phyloP scores from a whole-genome alignment of 768 basidiomycete genomes.

The Lactarius akahatsu region DNA sequence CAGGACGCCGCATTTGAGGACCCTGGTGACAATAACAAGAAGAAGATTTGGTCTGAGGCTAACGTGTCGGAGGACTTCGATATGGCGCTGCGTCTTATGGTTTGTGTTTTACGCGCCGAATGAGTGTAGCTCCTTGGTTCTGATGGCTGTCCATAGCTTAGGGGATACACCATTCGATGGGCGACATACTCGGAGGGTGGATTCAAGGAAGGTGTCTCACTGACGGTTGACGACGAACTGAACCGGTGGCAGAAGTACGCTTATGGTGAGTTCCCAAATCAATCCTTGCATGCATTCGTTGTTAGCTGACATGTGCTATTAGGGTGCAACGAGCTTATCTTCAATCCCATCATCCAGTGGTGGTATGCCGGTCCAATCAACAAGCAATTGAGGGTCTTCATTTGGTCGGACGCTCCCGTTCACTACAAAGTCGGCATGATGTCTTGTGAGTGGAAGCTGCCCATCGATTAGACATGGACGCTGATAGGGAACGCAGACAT shows the following conservation, averaged over 20 bases:
- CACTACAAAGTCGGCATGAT: constrained; percentile 84
- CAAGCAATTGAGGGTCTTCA: constrained; percentile 70
- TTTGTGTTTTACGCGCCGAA: constrained; percentile 4
- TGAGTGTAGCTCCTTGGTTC: neutral
- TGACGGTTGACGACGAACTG: constrained; percentile 87
- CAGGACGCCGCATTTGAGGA: constrained; percentile 86
- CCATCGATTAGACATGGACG: no score
- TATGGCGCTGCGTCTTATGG: constrained; percentile 69
- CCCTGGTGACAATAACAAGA: constrained; percentile 56
- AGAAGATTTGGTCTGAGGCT: constrained; percentile 74
- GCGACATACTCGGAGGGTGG: constrained; percentile 81
- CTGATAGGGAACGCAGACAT: constrained; percentile 36
- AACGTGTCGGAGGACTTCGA: constrained; percentile 86
- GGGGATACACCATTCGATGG: constrained; percentile 80
- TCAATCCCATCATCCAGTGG: constrained; percentile 82
- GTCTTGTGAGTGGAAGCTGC: constrained; percentile 50
- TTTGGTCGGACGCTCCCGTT: constrained; percentile 74
- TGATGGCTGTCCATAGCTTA: constrained; percentile 32
- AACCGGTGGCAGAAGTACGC: constrained; percentile 92
- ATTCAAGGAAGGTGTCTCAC: constrained; percentile 89
- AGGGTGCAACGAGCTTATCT: constrained; percentile 78
- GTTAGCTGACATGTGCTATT: constrained; percentile 3
- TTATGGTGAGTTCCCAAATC: constrained; percentile 49
- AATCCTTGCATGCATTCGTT: neutral
- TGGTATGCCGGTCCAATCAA: constrained; percentile 79